Evolutionary conservation across 1,139 yeast species (phyloP).

Genomic region (Yamadazyma atlantica): DNA sequence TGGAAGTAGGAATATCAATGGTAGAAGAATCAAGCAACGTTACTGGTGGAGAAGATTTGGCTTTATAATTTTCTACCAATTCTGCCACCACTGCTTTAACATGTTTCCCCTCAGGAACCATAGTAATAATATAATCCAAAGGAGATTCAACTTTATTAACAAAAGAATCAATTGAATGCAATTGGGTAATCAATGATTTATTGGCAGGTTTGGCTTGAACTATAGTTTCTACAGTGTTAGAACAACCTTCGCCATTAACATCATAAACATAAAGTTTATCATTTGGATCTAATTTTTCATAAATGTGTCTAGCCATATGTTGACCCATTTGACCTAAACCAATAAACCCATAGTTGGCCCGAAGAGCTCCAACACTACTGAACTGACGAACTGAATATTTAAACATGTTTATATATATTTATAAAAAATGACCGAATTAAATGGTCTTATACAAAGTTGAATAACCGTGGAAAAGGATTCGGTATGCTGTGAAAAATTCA

Average conservation of each 20-base stretch:
- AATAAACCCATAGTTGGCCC: constrained; percentile 48
- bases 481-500: background rate
- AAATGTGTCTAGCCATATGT: constrained; percentile 58
- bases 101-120: constrained; percentile 63
- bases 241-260: constrained; percentile 31
- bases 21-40: constrained; percentile 55
- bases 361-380: constrained; percentile 17
- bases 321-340: constrained; percentile 65
- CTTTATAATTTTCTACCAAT: constrained; percentile 31
- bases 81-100: constrained; percentile 46
- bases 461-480: background rate
- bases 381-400: constrained; percentile 20
- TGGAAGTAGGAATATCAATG: constrained; percentile 53
- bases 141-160: constrained; percentile 39
- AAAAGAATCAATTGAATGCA: constrained; percentile 27
- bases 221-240: constrained; percentile 26
- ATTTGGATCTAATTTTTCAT: constrained; percentile 36
- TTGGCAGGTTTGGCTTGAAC: constrained; percentile 25
- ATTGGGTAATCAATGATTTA: constrained; percentile 19
- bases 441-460: background rate
- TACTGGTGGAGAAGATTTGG: constrained; percentile 20
- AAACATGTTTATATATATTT: too few relatives aligned
- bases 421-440: too few relatives aligned
- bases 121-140: constrained; percentile 48
- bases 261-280: constrained; percentile 50